phyloP scores from a whole-genome alignment of 495 filamentous ascomycete species.

The Penicillium riverlandense region DNA sequence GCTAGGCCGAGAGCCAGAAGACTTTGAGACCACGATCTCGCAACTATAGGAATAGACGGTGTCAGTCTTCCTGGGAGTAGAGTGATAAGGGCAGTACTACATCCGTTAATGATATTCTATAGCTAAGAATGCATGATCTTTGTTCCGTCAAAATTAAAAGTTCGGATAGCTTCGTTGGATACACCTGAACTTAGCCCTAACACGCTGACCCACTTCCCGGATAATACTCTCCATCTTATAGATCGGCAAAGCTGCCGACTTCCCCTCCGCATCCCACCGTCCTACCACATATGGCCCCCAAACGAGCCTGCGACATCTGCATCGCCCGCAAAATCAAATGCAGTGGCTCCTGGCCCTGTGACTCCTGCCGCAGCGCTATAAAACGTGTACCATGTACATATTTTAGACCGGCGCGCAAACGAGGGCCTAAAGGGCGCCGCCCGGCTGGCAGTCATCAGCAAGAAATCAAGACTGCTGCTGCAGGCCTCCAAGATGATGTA shows the following conservation, averaged over 20 bases:
- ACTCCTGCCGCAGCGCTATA: slow-evolving; percentile 14
- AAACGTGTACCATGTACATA: slow-evolving; percentile 22
- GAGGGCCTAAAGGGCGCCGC: slow-evolving; percentile 23
- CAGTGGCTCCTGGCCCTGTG: slow-evolving; percentile 23
- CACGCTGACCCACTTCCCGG: too few species aligned
- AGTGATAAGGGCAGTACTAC: too few species aligned
- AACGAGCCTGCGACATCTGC: slow-evolving; percentile 26
- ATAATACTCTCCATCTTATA: background rate
- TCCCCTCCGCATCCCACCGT: background rate
- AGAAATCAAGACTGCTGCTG: background rate
- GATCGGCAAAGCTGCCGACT: background rate
- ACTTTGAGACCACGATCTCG: slow-evolving; percentile 12
- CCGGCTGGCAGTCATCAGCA: background rate
- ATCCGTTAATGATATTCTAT: too few species aligned
- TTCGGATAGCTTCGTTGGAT: too few species aligned
- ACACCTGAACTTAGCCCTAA: too few species aligned
- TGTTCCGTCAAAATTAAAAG: too few species aligned
- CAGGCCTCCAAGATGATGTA: too few species aligned
- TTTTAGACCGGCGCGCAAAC: slow-evolving; percentile 17
- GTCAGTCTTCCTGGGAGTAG: too few species aligned
- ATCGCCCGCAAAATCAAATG: slow-evolving; percentile 28
- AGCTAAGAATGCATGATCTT: too few species aligned
- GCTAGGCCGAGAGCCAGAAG: slow-evolving; percentile 26
- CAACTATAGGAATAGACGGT: too few species aligned
- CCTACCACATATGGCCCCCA: slow-evolving; percentile 12